Evolutionary conservation across 2,329 filamentous ascomycete species (phyloP).

Genomic region (Alternaria panax): DNA sequence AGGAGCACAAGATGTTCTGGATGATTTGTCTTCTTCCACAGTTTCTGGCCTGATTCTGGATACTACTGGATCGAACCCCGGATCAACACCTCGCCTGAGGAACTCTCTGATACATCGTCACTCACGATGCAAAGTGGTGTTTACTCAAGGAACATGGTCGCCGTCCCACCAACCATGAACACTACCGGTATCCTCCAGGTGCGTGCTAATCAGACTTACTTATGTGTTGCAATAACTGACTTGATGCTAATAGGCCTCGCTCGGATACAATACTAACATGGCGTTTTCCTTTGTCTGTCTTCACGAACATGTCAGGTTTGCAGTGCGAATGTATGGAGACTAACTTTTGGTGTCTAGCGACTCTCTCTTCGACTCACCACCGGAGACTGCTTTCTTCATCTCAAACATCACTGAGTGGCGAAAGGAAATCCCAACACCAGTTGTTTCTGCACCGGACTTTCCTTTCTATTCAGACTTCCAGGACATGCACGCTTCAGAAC

Average conservation of each 20-base stretch:
- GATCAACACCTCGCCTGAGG: neutral
- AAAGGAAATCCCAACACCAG: slow-evolving; percentile 48
- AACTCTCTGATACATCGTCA: neutral
- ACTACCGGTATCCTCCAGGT: slow-evolving; percentile 21
- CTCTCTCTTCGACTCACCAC: slow-evolving; percentile 48
- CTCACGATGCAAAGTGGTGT: neutral
- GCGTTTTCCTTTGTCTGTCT: slow-evolving; percentile 43
- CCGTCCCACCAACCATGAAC: neutral
- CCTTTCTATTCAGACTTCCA: slow-evolving; percentile 45
- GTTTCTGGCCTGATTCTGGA: slow-evolving; percentile 13
- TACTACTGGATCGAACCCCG: slow-evolving; percentile 9
- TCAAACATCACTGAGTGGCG: slow-evolving; percentile 53
- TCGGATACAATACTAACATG: slow-evolving; percentile 47
- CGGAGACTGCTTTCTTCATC: slow-evolving; percentile 45
- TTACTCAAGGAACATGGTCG: neutral
- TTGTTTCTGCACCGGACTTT: slow-evolving; percentile 45
- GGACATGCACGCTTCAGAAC: slow-evolving; percentile 46
- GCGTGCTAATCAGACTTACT: slow-evolving; percentile 14
- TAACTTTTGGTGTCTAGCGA: slow-evolving; percentile 51
- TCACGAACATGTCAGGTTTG: slow-evolving; percentile 22
- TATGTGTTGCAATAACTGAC: slow-evolving; percentile 20
- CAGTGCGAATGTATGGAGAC: slow-evolving; percentile 36
- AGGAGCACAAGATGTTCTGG: slow-evolving; percentile 26
- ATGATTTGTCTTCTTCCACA: slow-evolving; percentile 24
- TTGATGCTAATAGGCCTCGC: slow-evolving; percentile 10